Conservation (phyloP, 352 stramenopile species). For the Phytophthora multivora region DNA sequence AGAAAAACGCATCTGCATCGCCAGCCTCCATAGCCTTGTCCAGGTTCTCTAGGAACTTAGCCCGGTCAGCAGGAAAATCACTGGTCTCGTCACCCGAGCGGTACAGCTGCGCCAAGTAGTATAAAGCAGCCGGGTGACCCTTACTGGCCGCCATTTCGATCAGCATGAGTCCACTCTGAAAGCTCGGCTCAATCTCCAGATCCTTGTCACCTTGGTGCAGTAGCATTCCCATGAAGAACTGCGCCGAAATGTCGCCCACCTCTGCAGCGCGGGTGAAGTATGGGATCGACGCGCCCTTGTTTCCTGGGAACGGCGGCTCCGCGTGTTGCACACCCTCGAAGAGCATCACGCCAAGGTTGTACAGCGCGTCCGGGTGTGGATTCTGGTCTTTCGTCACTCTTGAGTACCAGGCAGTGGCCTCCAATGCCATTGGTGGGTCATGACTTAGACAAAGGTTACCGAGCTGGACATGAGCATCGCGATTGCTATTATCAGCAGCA, state of each 20-base stretch:
- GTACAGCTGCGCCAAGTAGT: conserved; percentile 89
- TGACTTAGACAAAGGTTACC: conserved; percentile 84
- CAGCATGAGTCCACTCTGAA: conserved; percentile 72
- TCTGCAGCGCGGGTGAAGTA: conserved; percentile 86
- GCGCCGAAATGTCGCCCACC: conserved; percentile 72
- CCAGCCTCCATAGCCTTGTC: conserved; percentile 62
- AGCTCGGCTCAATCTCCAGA: conserved; percentile 65
- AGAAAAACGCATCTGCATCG: conserved; percentile 81
- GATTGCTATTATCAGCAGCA: conserved; percentile 75
- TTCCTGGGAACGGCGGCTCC: conserved; percentile 62
- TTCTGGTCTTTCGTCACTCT: conserved; percentile 55
- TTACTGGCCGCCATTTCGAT: conserved; percentile 75
- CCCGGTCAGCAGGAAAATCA: conserved; percentile 46
- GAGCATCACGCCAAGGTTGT: conserved; percentile 84
- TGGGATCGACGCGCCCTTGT: conserved; percentile 63
- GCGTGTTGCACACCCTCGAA: conserved; percentile 78
- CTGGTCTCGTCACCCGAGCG: conserved; percentile 69
- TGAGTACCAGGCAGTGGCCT: conserved; percentile 79
- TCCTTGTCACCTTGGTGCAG: conserved; percentile 80
- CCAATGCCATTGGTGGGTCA: conserved; percentile 71
- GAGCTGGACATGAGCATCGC: conserved; percentile 79
- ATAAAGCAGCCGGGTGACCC: conserved; percentile 74
- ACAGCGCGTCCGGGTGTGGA: conserved; percentile 80
- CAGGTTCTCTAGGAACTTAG: conserved; percentile 71
- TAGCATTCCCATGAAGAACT: conserved; percentile 88